A percentile compares a stretch with the other conserved stretches of the same genome.
These are phyloP conservation scores for Neoboletus magnificus DNA, from an alignment of 768 basidiomycete species.

Conservation along the genomic window DNA sequence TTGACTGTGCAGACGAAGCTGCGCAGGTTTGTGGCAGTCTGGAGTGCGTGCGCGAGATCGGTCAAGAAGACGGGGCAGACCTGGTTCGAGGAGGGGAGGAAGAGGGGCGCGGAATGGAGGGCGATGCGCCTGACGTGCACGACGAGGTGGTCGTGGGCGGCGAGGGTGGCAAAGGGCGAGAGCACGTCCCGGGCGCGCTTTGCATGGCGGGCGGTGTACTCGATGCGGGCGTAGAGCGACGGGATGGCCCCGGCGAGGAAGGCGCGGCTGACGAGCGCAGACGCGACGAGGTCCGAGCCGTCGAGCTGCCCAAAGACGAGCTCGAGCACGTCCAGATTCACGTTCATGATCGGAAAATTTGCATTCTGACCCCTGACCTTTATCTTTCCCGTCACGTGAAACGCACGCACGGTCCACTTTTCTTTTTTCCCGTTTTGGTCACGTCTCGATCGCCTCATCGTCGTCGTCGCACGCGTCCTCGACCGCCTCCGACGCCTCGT, in stretches of 20 bases:
- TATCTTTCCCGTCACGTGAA: slow-evolving; percentile 11
- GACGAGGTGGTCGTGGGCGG: slow-evolving; percentile 49
- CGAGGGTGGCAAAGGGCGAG: slow-evolving; percentile 61
- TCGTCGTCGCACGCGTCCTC: slow-evolving; percentile 23
- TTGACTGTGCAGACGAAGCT: slow-evolving; percentile 53
- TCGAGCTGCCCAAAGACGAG: slow-evolving; percentile 57
- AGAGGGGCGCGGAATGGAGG: slow-evolving; percentile 44
- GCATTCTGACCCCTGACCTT: slow-evolving; percentile 6
- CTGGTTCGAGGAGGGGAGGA: slow-evolving; percentile 29
- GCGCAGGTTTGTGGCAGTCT: slow-evolving; percentile 48
- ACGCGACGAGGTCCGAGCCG: slow-evolving; percentile 52
- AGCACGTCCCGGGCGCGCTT: slow-evolving; percentile 49
- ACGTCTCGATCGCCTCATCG: slow-evolving; percentile 19
- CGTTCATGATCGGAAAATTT: slow-evolving; percentile 44
- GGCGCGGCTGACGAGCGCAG: slow-evolving; percentile 61
- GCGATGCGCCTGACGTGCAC: slow-evolving; percentile 61
- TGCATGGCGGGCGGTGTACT: slow-evolving; percentile 52
- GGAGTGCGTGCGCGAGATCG: slow-evolving; percentile 49
- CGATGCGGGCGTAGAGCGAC: slow-evolving; percentile 55
- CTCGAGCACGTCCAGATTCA: slow-evolving; percentile 72
- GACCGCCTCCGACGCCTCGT: slow-evolving; percentile 1
- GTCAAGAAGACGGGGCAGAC: slow-evolving; percentile 47
- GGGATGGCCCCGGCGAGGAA: slow-evolving; percentile 66
- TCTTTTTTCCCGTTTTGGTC: slow-evolving; percentile 14
- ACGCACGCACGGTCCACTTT: slow-evolving; percentile 21